phyloP scores from a whole-genome alignment of 805 yeast genomes.

The Sugiyamaella floridensis region DNA sequence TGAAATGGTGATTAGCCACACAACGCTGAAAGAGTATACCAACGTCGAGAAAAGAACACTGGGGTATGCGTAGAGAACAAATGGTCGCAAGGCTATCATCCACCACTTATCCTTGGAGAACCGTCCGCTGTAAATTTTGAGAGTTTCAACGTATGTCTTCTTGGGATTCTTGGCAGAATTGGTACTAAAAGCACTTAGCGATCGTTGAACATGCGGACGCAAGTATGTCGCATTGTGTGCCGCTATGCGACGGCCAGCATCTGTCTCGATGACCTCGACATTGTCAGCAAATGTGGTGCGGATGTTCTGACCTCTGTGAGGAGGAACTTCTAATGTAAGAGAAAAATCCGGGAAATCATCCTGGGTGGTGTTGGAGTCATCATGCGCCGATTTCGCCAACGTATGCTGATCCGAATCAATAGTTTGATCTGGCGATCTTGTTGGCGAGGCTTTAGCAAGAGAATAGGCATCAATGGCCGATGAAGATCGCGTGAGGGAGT shows the following conservation, averaged over 20 bases:
- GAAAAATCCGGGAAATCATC: conserved; percentile 6
- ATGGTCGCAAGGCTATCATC: conserved; percentile 51
- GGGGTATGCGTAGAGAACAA: conserved; percentile 44
- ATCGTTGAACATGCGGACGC: conserved; percentile 6
- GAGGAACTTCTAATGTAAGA: not conserved
- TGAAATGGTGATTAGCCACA: conserved; percentile 57
- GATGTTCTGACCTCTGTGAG: not conserved
- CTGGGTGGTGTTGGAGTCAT: not conserved
- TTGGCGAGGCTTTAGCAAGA: not conserved
- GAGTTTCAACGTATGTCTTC: conserved; percentile 29
- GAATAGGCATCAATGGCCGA: not conserved
- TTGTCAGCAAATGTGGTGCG: not conserved
- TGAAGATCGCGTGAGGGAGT: conserved; percentile 7
- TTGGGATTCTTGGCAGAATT: conserved; percentile 1
- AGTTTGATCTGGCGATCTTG: not conserved
- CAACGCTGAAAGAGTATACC: conserved; percentile 50
- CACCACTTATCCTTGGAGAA: conserved; percentile 46
- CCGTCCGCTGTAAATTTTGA: conserved; percentile 44
- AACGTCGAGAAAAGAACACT: conserved; percentile 45
- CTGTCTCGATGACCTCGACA: not conserved
- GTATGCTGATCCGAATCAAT: not conserved
- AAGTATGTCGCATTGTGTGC: not conserved
- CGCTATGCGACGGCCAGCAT: not conserved
- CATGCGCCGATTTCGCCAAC: not conserved
- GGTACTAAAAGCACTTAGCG: not conserved